Evolutionary conservation across 2,329 filamentous ascomycete genomes (phyloP), one percentile per base, ranked within the genome.

Genomic region (Monilinia fructigena): DNA sequence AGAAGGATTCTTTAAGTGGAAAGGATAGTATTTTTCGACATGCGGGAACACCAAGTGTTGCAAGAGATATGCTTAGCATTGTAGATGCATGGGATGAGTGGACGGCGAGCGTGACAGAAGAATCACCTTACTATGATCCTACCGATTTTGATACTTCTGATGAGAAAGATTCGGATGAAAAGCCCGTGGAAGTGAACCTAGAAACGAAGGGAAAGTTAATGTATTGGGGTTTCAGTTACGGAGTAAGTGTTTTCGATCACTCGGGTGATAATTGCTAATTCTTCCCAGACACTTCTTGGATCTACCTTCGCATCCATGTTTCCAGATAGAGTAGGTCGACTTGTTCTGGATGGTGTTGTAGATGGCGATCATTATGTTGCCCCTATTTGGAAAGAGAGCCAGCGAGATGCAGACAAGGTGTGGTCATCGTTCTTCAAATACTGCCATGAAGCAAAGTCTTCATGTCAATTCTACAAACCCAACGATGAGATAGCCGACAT

Each of bases 161-260:
- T 11, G 31, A 50, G 23, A 35, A 40, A 18, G 28, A 63, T 11
- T 28, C 40, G 4, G 20, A 68, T n/a, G 20, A 40, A n/a, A 16
- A 60, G 14, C 14, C 42, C 28, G 40, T 63, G 18, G 35, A 54
- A n/a, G 14, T 42, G 26, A n/a, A 20, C 16, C 14, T 28, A 40
- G 68, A 71, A 53, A 74, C 72, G 0, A 71, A 71, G 54, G 70
- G 72, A 3, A 72, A 75, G 35, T 67, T 75, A 38, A 69, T 75
- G 11, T 85, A 83, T 70, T 80, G 82, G 76, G 82, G 83, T 0
- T 79, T 84, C 56, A 83, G 81, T 11, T 85, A 85, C 68, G 80
- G 74, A 11, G 72, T 75, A 68, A 42, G 70, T 71, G 20, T 4
- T 1, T 38, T 55, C 18, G 10, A 40, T 26, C 23, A 38, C 45